Percentiles rank a stretch among this genome's conserved stretches.
Conservation (phyloP, 2,329 filamentous ascomycete species). For the Teratosphaeria gauchensis region DNA sequence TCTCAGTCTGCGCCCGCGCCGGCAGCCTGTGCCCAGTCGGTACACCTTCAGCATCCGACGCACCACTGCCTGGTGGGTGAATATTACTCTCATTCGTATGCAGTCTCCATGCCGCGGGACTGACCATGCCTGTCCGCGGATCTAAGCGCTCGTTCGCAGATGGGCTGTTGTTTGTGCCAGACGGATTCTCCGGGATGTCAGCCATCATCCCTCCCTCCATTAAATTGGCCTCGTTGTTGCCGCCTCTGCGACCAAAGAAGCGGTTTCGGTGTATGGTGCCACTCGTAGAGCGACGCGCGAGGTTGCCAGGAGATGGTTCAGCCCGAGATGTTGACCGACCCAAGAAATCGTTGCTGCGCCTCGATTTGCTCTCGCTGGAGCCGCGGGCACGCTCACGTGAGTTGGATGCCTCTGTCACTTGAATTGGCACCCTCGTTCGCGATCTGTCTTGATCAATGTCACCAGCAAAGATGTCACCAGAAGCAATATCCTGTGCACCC, state of each 20-base stretch:
- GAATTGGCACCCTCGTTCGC: slow-evolving; percentile 32
- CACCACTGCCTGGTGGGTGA: slow-evolving; percentile 10
- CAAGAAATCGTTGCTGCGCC: not conserved
- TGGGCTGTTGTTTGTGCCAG: not conserved
- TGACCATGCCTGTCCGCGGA: slow-evolving; percentile 23
- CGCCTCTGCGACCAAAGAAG: slow-evolving; percentile 46
- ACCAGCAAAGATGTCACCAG: slow-evolving; percentile 46
- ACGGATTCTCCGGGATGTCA: slow-evolving; percentile 26
- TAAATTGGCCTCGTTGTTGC: slow-evolving; percentile 19
- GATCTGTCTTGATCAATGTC: slow-evolving; percentile 55
- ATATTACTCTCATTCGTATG: slow-evolving; percentile 21
- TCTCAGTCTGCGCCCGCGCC: slow-evolving; percentile 18
- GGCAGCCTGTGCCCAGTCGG: slow-evolving; percentile 9
- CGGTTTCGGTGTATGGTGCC: slow-evolving; percentile 46
- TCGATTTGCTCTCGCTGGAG: not conserved
- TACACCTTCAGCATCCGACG: slow-evolving; percentile 7
- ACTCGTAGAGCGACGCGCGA: slow-evolving; percentile 23
- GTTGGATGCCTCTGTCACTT: slow-evolving; percentile 27
- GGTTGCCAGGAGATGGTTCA: slow-evolving; percentile 11
- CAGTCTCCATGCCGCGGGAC: slow-evolving; percentile 21
- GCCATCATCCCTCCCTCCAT: slow-evolving; percentile 28
- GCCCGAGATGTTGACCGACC: not conserved
- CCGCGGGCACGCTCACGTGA: slow-evolving; percentile 22
- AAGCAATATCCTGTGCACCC: slow-evolving; percentile 45
- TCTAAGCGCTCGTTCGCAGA: slow-evolving; percentile 16